Evolutionary conservation across 495 filamentous ascomycete genomes (phyloP), one percentile per base, ranked within the genome.

Genomic region (Cudoniella acicularis): DNA sequence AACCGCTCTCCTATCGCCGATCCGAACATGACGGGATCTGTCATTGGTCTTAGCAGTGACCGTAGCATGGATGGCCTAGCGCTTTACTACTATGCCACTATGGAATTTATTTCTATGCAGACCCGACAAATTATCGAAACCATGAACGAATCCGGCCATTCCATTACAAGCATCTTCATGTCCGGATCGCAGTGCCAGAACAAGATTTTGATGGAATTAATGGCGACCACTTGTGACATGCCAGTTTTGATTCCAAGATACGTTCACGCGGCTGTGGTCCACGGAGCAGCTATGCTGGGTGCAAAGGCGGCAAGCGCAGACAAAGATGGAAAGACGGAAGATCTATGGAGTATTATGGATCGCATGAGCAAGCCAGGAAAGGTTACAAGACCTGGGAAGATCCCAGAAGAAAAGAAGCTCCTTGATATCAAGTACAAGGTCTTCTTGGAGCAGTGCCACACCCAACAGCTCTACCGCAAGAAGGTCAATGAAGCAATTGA

Each of bases 41-140:
- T 94, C 47, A 84, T 96, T 55, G 94, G 94, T 4, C 77, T 98
- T 27, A 88, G 84, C 69, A 87, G 83, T 53, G 93, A 98, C 70
- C 89, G 87, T 59, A 86, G 84, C 65, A 80, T 94, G 24, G 90
- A 96, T 65, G 85, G 88, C 43, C 82, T 98, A 26, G 92, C 93
- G 3, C 76, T 96, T 13, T 85, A 92, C 69, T 98, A 98, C 75
- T 97, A 96, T 64, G 87, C 81, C 20, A 91, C 92, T 0, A 88
- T 98, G 80, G 94, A 98, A 73, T 98, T 97, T 72, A 97, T 98
- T 63, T 92, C 92, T 3, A 79, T 97, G 67, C 94, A 98, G 73
- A 98, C 94, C 1, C 83, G 89, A 43, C 94, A 98, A 69, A 98
- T 98, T 67, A 82, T 98, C 59, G 89, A 95, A 66, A 82, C 88